These are phyloP conservation scores for Metschnikowia henanensis DNA, from an alignment of 805 yeast species.

Conservation along the genomic window DNA sequence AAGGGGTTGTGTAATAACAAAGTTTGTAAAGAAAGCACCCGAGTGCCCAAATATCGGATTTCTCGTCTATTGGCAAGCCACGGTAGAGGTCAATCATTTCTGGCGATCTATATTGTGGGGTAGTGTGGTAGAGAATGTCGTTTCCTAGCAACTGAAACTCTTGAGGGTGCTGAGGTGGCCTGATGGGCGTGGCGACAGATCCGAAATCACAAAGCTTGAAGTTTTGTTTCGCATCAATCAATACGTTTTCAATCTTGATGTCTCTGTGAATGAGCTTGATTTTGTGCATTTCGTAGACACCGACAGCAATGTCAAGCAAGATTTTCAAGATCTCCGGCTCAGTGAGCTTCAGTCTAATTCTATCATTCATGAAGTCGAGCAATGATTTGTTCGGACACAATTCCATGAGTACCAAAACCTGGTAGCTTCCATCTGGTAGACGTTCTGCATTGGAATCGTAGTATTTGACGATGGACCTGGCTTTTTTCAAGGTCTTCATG, in stretches of 20 bases:
- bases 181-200: slow-evolving; percentile 66
- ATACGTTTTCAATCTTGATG: slow-evolving; percentile 90
- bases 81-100: slow-evolving; percentile 92
- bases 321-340: slow-evolving; percentile 80
- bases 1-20: slow-evolving; percentile 93
- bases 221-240: slow-evolving; percentile 65
- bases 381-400: slow-evolving; percentile 85
- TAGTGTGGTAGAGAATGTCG: slow-evolving; percentile 86
- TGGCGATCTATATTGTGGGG: slow-evolving; percentile 94
- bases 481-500: slow-evolving; percentile 61
- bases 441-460: slow-evolving; percentile 78
- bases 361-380: slow-evolving; percentile 86
- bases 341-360: slow-evolving; percentile 73
- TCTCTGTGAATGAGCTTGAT: slow-evolving; percentile 84
- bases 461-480: slow-evolving; percentile 63
- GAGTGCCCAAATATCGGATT: slow-evolving; percentile 95
- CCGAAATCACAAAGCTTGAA: slow-evolving; percentile 95
- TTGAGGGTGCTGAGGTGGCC: slow-evolving; percentile 73
- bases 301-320: slow-evolving; percentile 78
- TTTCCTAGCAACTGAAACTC: slow-evolving; percentile 77
- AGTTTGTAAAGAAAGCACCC: slow-evolving; percentile 90
- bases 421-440: slow-evolving; percentile 56
- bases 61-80: slow-evolving; percentile 84
- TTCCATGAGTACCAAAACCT: slow-evolving; percentile 91
- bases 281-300: slow-evolving; percentile 83